Conservation (phyloP, 805 yeast genomes). For the Ogataea thermomethanolica region DNA sequence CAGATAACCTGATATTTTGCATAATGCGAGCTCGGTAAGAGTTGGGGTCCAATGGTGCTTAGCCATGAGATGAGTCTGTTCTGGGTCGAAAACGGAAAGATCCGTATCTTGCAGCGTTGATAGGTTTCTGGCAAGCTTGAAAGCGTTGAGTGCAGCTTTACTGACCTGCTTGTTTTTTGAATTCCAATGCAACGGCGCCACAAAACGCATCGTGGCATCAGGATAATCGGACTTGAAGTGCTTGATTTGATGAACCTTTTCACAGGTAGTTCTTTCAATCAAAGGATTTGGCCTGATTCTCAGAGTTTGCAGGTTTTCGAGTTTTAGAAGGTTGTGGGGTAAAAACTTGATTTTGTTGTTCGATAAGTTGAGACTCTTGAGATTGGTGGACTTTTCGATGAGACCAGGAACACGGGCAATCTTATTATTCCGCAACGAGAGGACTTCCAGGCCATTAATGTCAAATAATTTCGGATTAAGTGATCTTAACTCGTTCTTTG, state of each 20-base stretch:
- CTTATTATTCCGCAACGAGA: constrained; percentile 50
- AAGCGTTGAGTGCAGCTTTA: constrained; percentile 20
- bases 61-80: constrained; percentile 15
- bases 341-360: constrained; percentile 48
- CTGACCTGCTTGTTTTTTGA: constrained; percentile 23
- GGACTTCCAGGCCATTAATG: constrained; percentile 46
- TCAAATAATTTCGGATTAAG: constrained; percentile 51
- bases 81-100: constrained; percentile 7
- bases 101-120: constrained; percentile 33
- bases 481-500: constrained; percentile 45
- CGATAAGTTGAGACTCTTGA: constrained; percentile 51
- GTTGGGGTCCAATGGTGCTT: constrained; percentile 38
- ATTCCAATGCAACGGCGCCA: constrained; percentile 31
- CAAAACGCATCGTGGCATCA: constrained; percentile 20
- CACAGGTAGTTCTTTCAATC: constrained; percentile 23
- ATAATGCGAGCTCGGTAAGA: constrained; percentile 45
- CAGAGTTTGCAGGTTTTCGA: constrained; percentile 41
- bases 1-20: constrained; percentile 47
- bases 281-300: constrained; percentile 56
- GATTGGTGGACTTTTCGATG: constrained; percentile 38
- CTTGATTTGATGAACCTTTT: constrained; percentile 12
- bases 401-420: constrained; percentile 45
- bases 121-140: constrained; percentile 29
- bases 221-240: constrained; percentile 23
- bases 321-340: constrained; percentile 50